Evolutionary conservation across 2,329 filamentous ascomycete genomes (phyloP).

Genomic region (Stagonosporopsis cucurbitacearum): DNA sequence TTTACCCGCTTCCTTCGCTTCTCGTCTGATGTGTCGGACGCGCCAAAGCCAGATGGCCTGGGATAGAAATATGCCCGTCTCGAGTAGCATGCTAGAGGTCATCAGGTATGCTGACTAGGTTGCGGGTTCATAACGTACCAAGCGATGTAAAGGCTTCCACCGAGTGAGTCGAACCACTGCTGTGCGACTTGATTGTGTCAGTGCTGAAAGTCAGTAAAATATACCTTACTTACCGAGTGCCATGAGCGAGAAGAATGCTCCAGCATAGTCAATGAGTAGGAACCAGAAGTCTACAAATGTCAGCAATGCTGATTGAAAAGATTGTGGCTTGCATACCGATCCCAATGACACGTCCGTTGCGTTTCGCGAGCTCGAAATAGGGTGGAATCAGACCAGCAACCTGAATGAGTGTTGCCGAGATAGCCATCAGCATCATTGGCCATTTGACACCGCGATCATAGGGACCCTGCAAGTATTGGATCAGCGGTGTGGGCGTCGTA

Average conservation of each 20-base stretch:
- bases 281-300: constrained; percentile 59
- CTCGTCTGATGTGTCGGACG: constrained; percentile 59
- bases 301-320: background rate
- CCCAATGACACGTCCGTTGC: constrained; percentile 66
- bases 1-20: constrained; percentile 59
- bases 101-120: background rate
- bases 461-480: constrained; percentile 52
- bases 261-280: constrained; percentile 64
- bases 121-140: constrained; percentile 54
- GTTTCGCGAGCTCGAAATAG: constrained; percentile 68
- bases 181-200: constrained; percentile 60
- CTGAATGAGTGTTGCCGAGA: constrained; percentile 64
- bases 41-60: constrained; percentile 66
- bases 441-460: constrained; percentile 62
- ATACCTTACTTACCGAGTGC: constrained; percentile 57
- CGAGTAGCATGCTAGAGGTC: constrained; percentile 58
- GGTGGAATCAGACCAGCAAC: constrained; percentile 64
- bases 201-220: background rate
- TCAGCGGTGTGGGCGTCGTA: background rate
- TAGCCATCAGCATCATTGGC: constrained; percentile 63
- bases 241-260: constrained; percentile 69
- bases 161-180: constrained; percentile 66
- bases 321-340: constrained; percentile 57
- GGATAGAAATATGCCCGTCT: constrained; percentile 65
- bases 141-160: constrained; percentile 65